A percentile compares a stretch with the other conserved stretches of the same genome.
Evolutionary conservation across 1,284 basidiomycete species (phyloP).

Genomic region (Bondarzewia mesenterica): DNA sequence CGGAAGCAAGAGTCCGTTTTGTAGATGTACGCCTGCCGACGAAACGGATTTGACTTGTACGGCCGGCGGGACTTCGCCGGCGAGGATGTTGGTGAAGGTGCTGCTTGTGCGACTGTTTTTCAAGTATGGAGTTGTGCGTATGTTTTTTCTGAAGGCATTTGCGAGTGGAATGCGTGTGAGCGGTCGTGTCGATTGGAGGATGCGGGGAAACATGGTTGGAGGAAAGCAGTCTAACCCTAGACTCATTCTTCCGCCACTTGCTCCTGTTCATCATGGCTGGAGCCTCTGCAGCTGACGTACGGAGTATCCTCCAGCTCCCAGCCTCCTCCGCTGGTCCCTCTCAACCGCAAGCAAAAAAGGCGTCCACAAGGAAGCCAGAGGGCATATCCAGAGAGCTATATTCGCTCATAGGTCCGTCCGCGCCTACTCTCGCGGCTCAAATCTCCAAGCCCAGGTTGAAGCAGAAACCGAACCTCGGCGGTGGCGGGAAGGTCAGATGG

Average conservation of each 20-base stretch:
- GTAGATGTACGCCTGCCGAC: constrained; percentile 52
- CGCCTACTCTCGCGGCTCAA: constrained; percentile 73
- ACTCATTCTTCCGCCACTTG: background rate
- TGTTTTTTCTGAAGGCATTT: background rate
- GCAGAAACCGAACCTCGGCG: constrained; percentile 70
- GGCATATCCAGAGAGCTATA: constrained; percentile 93
- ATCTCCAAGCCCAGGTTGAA: constrained; percentile 80
- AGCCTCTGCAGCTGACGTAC: constrained; percentile 71
- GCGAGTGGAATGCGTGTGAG: background rate
- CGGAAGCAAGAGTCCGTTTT: constrained; percentile 70
- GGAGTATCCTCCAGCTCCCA: constrained; percentile 67
- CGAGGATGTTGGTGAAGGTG: constrained; percentile 61
- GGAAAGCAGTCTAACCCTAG: background rate
- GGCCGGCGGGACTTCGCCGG: constrained; percentile 56
- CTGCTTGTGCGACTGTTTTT: constrained; percentile 8
- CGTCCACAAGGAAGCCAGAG: constrained; percentile 59
- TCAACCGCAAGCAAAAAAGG: constrained; percentile 28
- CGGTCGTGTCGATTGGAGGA: background rate
- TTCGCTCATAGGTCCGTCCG: constrained; percentile 88
- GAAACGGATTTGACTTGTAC: constrained; percentile 64
- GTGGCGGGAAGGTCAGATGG: constrained; percentile 61
- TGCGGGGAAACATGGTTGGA: background rate
- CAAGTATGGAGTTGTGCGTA: background rate
- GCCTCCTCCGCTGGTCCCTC: constrained; percentile 30
- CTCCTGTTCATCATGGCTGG: constrained; percentile 33